phyloP scores from a whole-genome alignment of 257 asterid species.

The Jaltomata sinuosa region DNA sequence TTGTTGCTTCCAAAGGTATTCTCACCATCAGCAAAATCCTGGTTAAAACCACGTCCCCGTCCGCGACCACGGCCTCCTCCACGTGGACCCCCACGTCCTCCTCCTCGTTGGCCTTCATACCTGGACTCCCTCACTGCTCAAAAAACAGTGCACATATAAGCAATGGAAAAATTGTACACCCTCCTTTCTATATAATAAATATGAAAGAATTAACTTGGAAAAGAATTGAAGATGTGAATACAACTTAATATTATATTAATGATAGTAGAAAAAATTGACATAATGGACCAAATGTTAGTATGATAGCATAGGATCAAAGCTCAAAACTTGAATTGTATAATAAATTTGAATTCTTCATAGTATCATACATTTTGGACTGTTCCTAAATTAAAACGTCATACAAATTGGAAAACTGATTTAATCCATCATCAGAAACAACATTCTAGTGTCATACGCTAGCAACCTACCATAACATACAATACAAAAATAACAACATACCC shows the following conservation, averaged over 20 bases:
- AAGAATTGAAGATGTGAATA: background rate
- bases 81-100: conserved; percentile 23
- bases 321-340: background rate
- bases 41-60: conserved; percentile 16
- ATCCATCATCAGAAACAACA: background rate
- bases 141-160: background rate
- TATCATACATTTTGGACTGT: background rate
- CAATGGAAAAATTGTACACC: background rate
- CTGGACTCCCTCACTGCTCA: conserved; percentile 28
- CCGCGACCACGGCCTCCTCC: conserved; percentile 25
- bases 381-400: background rate
- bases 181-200: conserved; percentile 4
- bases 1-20: conserved; percentile 9
- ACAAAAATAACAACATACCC: too few species aligned
- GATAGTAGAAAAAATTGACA: background rate
- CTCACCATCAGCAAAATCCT: conserved; percentile 14
- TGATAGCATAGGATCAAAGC: background rate
- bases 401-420: background rate
- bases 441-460: background rate
- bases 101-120: conserved; percentile 26
- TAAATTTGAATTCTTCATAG: background rate
- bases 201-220: background rate
- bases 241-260: background rate
- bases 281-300: background rate
- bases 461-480: background rate